Base-by-base conservation (phyloP, 106 monocot species). In the Dioscorea zingiberensis region DNA sequence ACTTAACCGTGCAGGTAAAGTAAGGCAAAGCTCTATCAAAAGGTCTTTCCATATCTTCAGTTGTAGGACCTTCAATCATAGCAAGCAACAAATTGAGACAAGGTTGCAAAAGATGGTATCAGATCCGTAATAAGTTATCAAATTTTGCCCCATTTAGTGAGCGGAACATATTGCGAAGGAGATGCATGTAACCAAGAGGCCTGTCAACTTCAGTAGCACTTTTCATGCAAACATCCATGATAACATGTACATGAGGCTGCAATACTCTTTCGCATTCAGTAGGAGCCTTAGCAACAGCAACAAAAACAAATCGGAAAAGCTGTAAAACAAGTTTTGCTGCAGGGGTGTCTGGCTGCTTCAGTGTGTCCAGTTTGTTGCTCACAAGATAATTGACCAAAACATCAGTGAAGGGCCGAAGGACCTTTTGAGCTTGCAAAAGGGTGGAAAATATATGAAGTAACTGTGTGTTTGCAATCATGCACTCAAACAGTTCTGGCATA, bases 221-320 rank as follows among this genome's bases (percentile, higher is more conserved):
- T 73, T 87, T 98, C 98, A 98, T 93, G 78, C 98, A 98, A 29
- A 80, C 79, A 60, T 98, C 93, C 86, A 98, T 86, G 61, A 98
- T 98, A 59, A 77, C 77, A 74, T 93, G 83, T 57, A 98, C 78
- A 48, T 98, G 98, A 48, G 98, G 92, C 70, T 93, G 98, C 64
- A 98, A 67, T 51, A 87, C 86, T 59, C 88, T 81, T 48, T 98
- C 98, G 78, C 93, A 93, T 66, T 93, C 93, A 64, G 80, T 27
- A 66, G 98, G 80, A 64, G 86, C 76, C 63, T 93, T 98, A 1
- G 89, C 86, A 77, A 89, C 89, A 55, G 98, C 88, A 66, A 93
- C 66, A 74, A 98, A 98, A 51, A 98, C 73, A 69, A 93, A 86
- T 17, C 86, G 72, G 63, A 98, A 98, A 48, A 98, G 78, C 63